phyloP scores from a whole-genome alignment of 2,329 filamentous ascomycete species.

The Botrytis porri region DNA sequence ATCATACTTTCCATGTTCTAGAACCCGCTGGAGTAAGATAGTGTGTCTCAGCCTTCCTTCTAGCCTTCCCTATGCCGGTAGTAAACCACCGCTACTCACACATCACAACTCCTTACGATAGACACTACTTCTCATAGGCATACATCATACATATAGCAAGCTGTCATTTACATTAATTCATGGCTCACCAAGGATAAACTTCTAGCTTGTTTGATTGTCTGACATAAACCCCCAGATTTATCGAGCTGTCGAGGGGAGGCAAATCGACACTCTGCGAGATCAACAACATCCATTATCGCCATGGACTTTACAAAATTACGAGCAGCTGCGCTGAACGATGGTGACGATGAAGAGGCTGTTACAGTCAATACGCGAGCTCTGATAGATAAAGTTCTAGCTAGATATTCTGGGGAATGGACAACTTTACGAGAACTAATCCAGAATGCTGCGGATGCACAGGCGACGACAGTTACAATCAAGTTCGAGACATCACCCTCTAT shows the following conservation, averaged over 20 bases:
- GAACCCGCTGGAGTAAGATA: background rate
- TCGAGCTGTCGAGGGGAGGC: background rate
- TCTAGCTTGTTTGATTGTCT: background rate
- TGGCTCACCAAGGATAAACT: background rate
- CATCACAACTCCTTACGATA: background rate
- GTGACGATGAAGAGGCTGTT: slow-evolving; percentile 91
- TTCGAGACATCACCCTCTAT: slow-evolving; percentile 89
- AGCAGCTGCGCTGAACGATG: slow-evolving; percentile 80
- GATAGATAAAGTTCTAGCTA: slow-evolving; percentile 95
- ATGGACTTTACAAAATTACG: slow-evolving; percentile 78
- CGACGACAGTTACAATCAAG: slow-evolving; percentile 82
- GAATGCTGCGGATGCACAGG: slow-evolving; percentile 96
- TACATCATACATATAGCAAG: background rate
- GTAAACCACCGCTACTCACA: background rate
- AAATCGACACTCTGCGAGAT: background rate
- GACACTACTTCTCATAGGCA: background rate
- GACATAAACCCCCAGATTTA: background rate
- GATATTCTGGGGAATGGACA: slow-evolving; percentile 95
- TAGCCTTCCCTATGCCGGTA: slow-evolving; percentile 23
- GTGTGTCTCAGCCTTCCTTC: slow-evolving; percentile 22
- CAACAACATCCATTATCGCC: background rate
- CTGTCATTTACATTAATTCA: background rate
- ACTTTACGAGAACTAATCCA: slow-evolving; percentile 90
- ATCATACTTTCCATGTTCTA: background rate
- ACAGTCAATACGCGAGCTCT: slow-evolving; percentile 95